Percentiles rank a stretch among this genome's conserved stretches.
Evolutionary conservation across 2,329 filamentous ascomycete genomes (phyloP).

Genomic region (Sarocladiaceae sp.): DNA sequence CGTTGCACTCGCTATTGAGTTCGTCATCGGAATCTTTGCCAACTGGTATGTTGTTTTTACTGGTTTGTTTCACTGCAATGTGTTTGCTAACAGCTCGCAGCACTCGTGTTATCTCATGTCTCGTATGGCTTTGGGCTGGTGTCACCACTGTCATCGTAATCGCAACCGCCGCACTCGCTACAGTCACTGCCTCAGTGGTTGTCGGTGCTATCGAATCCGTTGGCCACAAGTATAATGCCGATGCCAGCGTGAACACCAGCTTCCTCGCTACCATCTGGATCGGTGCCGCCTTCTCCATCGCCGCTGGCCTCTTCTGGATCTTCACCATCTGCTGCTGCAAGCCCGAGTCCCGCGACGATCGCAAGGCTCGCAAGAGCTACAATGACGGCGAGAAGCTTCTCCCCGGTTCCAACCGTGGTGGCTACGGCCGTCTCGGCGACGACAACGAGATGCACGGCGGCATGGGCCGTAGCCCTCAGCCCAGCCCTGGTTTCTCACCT

Average conservation of each 20-base stretch:
- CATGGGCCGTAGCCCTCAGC: neutral
- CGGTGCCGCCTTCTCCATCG: conserved; percentile 71
- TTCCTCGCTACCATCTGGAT: conserved; percentile 78
- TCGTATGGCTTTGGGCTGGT: conserved; percentile 72
- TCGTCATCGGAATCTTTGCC: conserved; percentile 76
- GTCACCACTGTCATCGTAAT: conserved; percentile 53
- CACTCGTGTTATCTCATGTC: conserved; percentile 74
- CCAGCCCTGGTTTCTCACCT: conserved; percentile 6
- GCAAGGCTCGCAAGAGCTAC: conserved; percentile 26
- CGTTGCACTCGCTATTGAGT: conserved; percentile 63
- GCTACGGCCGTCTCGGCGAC: conserved; percentile 30
- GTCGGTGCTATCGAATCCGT: conserved; percentile 60
- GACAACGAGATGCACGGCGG: conserved; percentile 29
- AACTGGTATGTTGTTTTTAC: conserved; percentile 45
- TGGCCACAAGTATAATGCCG: conserved; percentile 66
- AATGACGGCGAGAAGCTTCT: conserved; percentile 46
- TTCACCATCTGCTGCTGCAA: conserved; percentile 91
- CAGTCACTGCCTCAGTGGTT: conserved; percentile 67
- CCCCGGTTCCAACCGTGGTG: conserved; percentile 28
- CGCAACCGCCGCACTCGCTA: conserved; percentile 67
- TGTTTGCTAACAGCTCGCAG: neutral
- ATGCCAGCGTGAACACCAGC: conserved; percentile 59
- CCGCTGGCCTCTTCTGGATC: conserved; percentile 82
- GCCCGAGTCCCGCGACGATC: conserved; percentile 30
- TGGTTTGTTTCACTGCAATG: neutral